Evolutionary conservation across 1,284 basidiomycete genomes (phyloP).

Genomic region (Schizopora paradoxa): DNA sequence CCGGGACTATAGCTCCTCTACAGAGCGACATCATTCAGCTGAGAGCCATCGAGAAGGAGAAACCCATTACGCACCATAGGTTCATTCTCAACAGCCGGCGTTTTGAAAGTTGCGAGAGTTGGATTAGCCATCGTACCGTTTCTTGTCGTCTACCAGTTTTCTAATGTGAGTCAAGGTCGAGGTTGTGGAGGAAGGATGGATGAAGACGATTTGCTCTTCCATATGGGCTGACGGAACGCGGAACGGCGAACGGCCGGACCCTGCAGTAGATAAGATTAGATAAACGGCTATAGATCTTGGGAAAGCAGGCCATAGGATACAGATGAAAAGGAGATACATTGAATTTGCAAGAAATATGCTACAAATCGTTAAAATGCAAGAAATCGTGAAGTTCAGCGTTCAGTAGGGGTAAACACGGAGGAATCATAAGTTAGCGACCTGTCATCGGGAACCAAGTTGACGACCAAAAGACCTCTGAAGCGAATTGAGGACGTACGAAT

Average conservation of each 20-base stretch:
- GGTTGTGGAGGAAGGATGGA: slow-evolving; percentile 1
- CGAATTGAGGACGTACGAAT: slow-evolving; percentile 9
- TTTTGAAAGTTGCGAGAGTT: slow-evolving; percentile 78
- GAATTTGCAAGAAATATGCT: no score
- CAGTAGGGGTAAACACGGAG: not conserved
- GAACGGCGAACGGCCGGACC: not conserved
- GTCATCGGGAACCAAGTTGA: not conserved
- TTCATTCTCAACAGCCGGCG: slow-evolving; percentile 85
- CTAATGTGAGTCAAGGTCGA: not conserved
- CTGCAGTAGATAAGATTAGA: not conserved
- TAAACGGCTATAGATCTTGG: no score
- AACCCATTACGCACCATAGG: slow-evolving; percentile 62
- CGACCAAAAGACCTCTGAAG: not conserved
- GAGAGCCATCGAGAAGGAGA: slow-evolving; percentile 1
- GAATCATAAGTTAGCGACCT: not conserved
- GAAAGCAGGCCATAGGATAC: no score
- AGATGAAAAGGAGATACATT: no score
- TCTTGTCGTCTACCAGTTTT: not conserved
- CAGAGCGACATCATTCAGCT: slow-evolving; percentile 26
- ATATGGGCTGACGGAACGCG: no score
- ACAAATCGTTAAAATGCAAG: not conserved
- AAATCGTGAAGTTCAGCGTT: not conserved
- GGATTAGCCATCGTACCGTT: slow-evolving; percentile 54
- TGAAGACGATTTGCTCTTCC: not conserved
- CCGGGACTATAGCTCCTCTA: slow-evolving; percentile 70